Evolutionary conservation across 2,329 filamentous ascomycete genomes (phyloP), one percentile per base, ranked within the genome.

Genomic region (Phyllosticta citriasiana): DNA sequence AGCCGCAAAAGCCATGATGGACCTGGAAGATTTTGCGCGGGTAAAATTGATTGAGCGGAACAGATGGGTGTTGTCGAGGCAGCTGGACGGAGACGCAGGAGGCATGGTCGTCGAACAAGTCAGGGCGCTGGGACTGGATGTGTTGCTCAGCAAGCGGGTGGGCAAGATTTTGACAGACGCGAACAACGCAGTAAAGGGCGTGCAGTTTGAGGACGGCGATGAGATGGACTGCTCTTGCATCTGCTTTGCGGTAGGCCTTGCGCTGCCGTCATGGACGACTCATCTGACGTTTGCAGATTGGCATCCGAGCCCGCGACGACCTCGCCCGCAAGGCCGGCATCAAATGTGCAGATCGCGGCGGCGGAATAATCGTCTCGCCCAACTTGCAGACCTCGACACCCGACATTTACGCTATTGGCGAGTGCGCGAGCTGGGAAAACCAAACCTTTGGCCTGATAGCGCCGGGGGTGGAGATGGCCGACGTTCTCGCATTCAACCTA

Each of bases 1-100:
- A 75, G 91, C 91, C 2, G 91, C 90, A 35, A 94, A 96, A 68
- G 91, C 91, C 1, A 91, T 96, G 89, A 87, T 92, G 78, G 91
- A 96, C 69, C 77, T 96, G 8, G 81, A 88, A 66, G 83, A 85
- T 57, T 95, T 88, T 69, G 79, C 81, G 12, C 83, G 84, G 62
- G 88, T 96, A 57, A 88, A 86, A 66, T 77, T 96, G 8, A 84
- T 96, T 57, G 92, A 96, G 73, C 81, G 89, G 58, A 93, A 91
- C 69, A 76, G 82, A 66, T 96, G 90, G 88, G 87, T 96, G 0
- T 73, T 96, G 53, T 89, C 88, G 59, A 80, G 91, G 60, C 91
- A 96, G 69, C 77, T 96, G 1, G 91, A 97, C 69, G 80, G 78
- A 8, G 90, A 95, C 71, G 91, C 90, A 0, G 91, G 91, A 1